A percentile compares a stretch with the other conserved stretches of the same genome.
Conservation (phyloP, 1,284 basidiomycete genomes). For the Vanrija pseudolonga region DNA sequence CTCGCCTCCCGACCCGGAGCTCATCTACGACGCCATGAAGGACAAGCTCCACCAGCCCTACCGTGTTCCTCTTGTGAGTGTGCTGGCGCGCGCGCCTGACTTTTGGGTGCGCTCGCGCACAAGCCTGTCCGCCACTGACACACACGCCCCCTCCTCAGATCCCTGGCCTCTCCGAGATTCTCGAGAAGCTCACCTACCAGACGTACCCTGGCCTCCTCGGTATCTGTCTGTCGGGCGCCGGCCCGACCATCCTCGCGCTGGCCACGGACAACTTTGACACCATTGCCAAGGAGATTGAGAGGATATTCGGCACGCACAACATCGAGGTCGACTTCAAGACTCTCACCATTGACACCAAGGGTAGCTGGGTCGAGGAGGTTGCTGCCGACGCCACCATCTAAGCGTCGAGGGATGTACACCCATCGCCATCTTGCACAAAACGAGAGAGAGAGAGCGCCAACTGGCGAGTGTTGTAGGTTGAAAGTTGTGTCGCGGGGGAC, state of each 20-base stretch:
- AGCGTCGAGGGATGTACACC: background rate
- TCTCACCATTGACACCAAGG: constrained; percentile 49
- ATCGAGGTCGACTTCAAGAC: constrained; percentile 63
- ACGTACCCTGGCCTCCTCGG: constrained; percentile 91
- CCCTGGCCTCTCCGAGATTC: constrained; percentile 87
- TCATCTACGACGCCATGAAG: constrained; percentile 99
- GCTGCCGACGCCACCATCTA: background rate
- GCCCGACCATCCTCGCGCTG: constrained; percentile 95
- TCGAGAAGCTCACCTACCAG: constrained; percentile 77
- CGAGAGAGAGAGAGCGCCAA: too few species aligned
- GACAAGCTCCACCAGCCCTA: constrained; percentile 98
- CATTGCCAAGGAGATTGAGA: constrained; percentile 74
- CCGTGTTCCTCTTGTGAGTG: constrained; percentile 66
- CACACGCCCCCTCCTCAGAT: constrained; percentile 63
- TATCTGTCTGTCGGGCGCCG: constrained; percentile 96
- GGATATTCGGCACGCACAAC: constrained; percentile 66
- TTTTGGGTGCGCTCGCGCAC: too few species aligned
- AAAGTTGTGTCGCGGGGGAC: too few species aligned
- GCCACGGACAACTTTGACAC: constrained; percentile 77
- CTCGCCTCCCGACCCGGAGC: constrained; percentile 82
- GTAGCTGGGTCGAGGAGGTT: constrained; percentile 45
- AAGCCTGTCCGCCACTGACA: constrained; percentile 1
- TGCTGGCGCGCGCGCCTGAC: too few species aligned
- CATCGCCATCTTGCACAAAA: too few species aligned
- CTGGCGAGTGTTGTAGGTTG: too few species aligned